A percentile compares a stretch with the other conserved stretches of the same genome.
phyloP scores from a whole-genome alignment of 2,329 filamentous ascomycete genomes.

The Sphaerulina populicola region DNA sequence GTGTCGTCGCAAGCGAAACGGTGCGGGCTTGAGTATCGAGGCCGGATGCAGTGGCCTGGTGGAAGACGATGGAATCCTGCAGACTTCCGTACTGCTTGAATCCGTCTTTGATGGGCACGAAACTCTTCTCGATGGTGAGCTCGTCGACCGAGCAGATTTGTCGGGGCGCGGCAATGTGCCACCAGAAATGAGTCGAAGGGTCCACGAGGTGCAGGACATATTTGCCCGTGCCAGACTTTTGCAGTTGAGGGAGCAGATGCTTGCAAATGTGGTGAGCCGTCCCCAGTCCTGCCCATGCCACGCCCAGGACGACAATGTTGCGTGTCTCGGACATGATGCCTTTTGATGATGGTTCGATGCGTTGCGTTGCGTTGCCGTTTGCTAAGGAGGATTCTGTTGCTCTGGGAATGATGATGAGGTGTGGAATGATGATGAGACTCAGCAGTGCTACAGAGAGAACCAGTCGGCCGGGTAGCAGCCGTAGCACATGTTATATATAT shows the following conservation, averaged over 20 bases:
- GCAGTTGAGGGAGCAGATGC: constrained; percentile 42
- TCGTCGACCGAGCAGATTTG: constrained; percentile 43
- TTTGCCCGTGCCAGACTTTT: constrained; percentile 24
- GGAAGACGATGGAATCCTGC: constrained; percentile 36
- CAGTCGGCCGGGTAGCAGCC: neutral
- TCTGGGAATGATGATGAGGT: neutral
- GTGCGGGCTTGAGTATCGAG: constrained; percentile 40
- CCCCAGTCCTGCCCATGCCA: constrained; percentile 46
- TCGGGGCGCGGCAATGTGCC: constrained; percentile 46
- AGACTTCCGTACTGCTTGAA: constrained; percentile 45
- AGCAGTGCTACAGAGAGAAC: too few relatives aligned
- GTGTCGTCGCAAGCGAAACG: constrained; percentile 37
- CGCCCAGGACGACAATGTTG: constrained; percentile 47
- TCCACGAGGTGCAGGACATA: constrained; percentile 50
- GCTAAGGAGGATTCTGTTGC: neutral
- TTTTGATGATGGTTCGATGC: neutral
- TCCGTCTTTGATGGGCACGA: constrained; percentile 43
- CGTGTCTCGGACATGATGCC: constrained; percentile 30
- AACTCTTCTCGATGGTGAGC: constrained; percentile 42
- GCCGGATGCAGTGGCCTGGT: constrained; percentile 43
- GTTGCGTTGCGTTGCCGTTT: too few relatives aligned
- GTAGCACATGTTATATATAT: too few relatives aligned
- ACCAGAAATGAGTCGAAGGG: constrained; percentile 48
- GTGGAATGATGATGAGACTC: too few relatives aligned
- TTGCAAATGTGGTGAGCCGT: constrained; percentile 48